Evolutionary conservation across 2,329 filamentous ascomycete species (phyloP), one percentile per base, ranked within the genome.

Genomic region (Arthrobotrys iridis): DNA sequence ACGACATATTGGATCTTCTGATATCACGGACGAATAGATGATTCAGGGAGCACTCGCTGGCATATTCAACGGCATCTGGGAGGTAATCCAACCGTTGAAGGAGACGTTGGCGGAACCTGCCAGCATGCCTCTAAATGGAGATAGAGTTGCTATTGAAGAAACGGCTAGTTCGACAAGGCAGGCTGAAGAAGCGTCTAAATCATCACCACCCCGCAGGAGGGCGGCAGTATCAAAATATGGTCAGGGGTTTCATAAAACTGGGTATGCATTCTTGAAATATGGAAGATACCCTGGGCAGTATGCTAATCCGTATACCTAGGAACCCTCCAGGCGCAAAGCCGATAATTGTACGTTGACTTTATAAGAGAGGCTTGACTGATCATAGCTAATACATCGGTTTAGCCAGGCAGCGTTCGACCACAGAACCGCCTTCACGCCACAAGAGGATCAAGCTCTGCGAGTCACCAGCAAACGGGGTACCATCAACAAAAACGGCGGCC

Each of bases 121-220:
- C 18, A 50, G 15, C 4, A 74, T 74, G 68, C 68, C 68, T 59
- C 20, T 67, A 3, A 60, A 74, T 57, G 68, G 68, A 11, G 68
- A 73, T 55, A 73, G 45, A 24, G 43, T 46, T n/a, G 22, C 30
- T 20, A 4, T 43, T 8, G 68, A 40, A 35, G 41, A 30, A 20
- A 30, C 20, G 8, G 37, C 35, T 18, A 41, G 50, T 48, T 40
- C 60, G 3, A 6, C 18, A 33, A 41, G 22, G 24, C 60, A 65
- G 52, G 40, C 46, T 24, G 20, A 26, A 13, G 28, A 45, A 60
- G 6, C n/a, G 22, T 20, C 35, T 6, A 66, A 46, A 37, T 66
- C 68, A 3, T 74, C 68, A 24, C 50, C 50, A 13, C 33, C 35
- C 3, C 52, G 52, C 18, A 41, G 15, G 6, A 20, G 18, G 6